Percentiles rank a stretch among this genome's conserved stretches.
These are phyloP conservation scores for Crepidotus variabilis DNA, from an alignment of 768 basidiomycete genomes.

Conservation along the genomic window DNA sequence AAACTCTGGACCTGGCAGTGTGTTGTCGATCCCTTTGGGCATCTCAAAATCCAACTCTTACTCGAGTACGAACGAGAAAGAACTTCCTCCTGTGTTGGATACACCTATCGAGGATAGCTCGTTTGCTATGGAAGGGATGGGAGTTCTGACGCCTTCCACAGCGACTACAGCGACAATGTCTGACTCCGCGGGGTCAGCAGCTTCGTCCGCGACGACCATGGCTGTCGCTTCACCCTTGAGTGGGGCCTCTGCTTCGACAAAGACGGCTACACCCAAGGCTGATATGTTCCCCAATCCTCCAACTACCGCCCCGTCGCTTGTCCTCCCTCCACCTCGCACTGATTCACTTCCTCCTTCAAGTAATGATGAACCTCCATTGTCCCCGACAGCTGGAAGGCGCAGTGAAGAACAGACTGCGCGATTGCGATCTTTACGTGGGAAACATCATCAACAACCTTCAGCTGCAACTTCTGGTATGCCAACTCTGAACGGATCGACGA, in stretches of 20 bases:
- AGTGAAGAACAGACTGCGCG: not conserved
- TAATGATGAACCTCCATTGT: not conserved
- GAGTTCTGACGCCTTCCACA: slow-evolving; percentile 28
- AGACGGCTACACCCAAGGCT: not conserved
- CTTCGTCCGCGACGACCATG: slow-evolving; percentile 2
- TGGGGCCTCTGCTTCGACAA: not conserved
- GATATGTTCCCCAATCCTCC: not conserved
- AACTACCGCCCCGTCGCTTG: not conserved
- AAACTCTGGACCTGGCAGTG: slow-evolving; percentile 9
- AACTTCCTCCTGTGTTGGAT: slow-evolving; percentile 49
- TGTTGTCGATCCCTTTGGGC: slow-evolving; percentile 28
- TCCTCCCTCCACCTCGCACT: not conserved
- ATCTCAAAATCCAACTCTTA: slow-evolving; percentile 19
- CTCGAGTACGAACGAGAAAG: not conserved
- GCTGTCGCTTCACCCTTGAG: not conserved
- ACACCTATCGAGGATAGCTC: slow-evolving; percentile 57
- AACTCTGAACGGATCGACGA: slow-evolving; percentile 13
- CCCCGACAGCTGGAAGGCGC: not conserved
- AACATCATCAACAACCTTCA: not conserved
- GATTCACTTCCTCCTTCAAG: not conserved
- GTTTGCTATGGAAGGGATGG: slow-evolving; percentile 36
- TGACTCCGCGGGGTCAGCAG: slow-evolving; percentile 5
- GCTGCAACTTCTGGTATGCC: slow-evolving; percentile 7
- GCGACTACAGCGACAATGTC: slow-evolving; percentile 3
- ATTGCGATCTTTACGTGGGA: not conserved